Conservation (phyloP, 2,329 filamentous ascomycete genomes). For the Colletotrichum tropicicola region DNA sequence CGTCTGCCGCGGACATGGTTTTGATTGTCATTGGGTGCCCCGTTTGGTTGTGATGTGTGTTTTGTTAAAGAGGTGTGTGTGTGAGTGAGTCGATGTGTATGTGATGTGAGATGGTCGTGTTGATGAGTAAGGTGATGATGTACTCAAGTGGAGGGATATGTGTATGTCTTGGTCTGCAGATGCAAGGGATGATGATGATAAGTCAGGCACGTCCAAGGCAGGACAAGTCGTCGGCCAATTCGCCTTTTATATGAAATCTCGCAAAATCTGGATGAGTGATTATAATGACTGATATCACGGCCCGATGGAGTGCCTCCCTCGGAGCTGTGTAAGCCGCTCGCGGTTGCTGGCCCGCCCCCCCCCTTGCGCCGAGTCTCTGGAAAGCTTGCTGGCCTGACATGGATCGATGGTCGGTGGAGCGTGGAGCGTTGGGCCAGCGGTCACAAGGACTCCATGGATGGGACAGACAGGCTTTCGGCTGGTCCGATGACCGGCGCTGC, state of each 20-base stretch:
- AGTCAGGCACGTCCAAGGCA: no score
- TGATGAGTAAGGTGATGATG: neutral
- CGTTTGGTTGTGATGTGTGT: neutral
- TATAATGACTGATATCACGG: slow-evolving; percentile 13
- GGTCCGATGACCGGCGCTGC: slow-evolving; percentile 28
- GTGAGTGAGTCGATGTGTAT: neutral
- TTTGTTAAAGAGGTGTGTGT: neutral
- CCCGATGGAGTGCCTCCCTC: slow-evolving; percentile 10
- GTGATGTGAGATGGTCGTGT: neutral
- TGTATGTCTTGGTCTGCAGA: neutral
- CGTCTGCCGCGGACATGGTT: slow-evolving; percentile 5
- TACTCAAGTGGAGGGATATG: neutral
- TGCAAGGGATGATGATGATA: neutral
- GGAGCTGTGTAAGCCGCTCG: slow-evolving; percentile 9
- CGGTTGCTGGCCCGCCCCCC: neutral
- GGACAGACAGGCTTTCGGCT: slow-evolving; percentile 6
- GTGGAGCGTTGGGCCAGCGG: neutral
- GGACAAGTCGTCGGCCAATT: neutral
- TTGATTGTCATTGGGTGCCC: slow-evolving; percentile 16
- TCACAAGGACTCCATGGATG: no score
- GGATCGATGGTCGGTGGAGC: slow-evolving; percentile 21
- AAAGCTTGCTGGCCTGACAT: slow-evolving; percentile 24
- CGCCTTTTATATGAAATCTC: neutral
- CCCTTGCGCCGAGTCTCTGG: neutral
- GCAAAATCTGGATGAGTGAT: neutral